These are phyloP conservation scores for Coemansia sp. DNA, from an alignment of 192 early-diverging fungal genomes.

Conservation along the genomic window DNA sequence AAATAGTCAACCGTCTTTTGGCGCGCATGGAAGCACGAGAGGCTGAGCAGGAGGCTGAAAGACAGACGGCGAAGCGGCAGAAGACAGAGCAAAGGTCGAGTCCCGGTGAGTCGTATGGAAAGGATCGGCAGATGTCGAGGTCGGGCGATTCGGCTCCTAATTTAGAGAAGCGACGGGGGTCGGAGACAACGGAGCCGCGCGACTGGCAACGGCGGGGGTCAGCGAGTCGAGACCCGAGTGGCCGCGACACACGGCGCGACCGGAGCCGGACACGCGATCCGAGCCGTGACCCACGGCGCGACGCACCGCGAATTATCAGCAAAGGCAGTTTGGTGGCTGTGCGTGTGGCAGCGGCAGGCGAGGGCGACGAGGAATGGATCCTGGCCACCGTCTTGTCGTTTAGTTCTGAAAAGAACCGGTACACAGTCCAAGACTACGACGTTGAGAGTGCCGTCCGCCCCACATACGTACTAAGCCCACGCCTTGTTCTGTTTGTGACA, in stretches of 20 bases:
- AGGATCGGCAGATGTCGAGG: neutral
- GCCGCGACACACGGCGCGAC: neutral
- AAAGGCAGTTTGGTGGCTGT: slow-evolving; percentile 42
- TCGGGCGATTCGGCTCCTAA: neutral
- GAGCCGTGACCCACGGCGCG: slow-evolving; percentile 5
- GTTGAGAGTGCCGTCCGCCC: slow-evolving; percentile 37
- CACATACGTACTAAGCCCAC: slow-evolving; percentile 35
- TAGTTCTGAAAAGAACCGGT: slow-evolving; percentile 38
- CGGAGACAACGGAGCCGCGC: neutral
- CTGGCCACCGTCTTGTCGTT: slow-evolving; percentile 39
- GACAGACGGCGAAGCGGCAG: neutral
- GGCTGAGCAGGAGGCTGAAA: neutral
- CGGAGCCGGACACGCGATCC: neutral
- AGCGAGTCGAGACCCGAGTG: no score
- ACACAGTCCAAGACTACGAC: slow-evolving; percentile 51
- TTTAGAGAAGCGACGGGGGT: neutral
- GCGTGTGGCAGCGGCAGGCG: slow-evolving; percentile 23
- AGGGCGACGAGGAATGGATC: slow-evolving; percentile 41
- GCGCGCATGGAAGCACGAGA: slow-evolving; percentile 7
- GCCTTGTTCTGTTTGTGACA: slow-evolving; percentile 36
- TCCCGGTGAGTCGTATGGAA: neutral
- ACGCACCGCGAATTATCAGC: slow-evolving; percentile 12
- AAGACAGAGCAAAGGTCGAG: neutral
- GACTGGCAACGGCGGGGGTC: neutral
- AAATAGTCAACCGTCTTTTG: slow-evolving; percentile 23